phyloP scores from a whole-genome alignment of 176 grass and related monocot species.

The Alopecurus myosuroides region DNA sequence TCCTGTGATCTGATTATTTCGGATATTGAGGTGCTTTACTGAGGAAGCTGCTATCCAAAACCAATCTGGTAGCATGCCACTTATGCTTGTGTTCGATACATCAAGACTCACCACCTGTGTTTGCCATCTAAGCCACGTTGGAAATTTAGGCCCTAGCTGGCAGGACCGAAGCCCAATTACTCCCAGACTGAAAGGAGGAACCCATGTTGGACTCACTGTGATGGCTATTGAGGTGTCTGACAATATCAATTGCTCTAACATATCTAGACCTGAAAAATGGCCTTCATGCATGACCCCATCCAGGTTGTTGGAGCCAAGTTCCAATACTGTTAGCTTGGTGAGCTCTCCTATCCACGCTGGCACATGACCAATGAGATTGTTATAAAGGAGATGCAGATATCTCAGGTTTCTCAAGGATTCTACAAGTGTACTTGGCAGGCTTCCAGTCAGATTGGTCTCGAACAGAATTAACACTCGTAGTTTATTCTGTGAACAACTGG shows the following conservation, averaged over 20 bases:
- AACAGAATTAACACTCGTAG: rapidly evolving
- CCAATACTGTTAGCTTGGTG: neutral
- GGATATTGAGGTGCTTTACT: rapidly evolving
- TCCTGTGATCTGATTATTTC: slow-evolving; percentile 13
- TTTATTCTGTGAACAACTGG: neutral
- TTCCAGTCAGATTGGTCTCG: neutral
- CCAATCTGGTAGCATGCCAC: neutral
- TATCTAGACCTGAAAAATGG: neutral
- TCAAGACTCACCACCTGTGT: neutral
- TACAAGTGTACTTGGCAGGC: neutral
- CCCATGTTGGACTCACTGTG: neutral
- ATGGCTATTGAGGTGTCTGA: neutral
- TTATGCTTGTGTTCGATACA: neutral
- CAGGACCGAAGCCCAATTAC: neutral
- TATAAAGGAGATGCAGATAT: neutral
- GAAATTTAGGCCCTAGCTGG: neutral
- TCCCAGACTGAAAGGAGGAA: slow-evolving; percentile 5
- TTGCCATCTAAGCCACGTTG: neutral
- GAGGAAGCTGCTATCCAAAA: neutral
- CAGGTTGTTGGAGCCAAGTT: neutral
- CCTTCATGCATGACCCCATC: neutral
- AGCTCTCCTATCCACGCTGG: neutral
- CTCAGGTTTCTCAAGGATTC: neutral
- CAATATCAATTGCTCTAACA: neutral
- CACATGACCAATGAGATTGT: neutral